A percentile compares a stretch with the other conserved stretches of the same genome.
phyloP scores from a whole-genome alignment of 1,139 yeast genomes.

The Geotrichum reessii region DNA sequence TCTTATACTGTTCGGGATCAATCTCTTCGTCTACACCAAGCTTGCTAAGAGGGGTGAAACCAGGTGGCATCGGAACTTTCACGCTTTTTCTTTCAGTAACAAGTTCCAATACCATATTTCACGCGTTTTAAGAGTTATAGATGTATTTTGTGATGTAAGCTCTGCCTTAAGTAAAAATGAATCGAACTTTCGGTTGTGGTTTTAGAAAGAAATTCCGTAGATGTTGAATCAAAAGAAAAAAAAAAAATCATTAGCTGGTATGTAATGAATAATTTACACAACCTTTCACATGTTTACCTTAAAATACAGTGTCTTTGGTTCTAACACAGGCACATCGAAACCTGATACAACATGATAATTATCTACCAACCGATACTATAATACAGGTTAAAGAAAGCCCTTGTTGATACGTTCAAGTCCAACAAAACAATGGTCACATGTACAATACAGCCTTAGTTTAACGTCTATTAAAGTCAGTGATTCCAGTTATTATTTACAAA shows the following conservation, averaged over 20 bases:
- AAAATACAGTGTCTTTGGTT: not conserved
- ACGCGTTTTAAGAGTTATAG: not conserved
- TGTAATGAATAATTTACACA: not conserved
- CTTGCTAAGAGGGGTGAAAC: not conserved
- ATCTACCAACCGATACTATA: no score
- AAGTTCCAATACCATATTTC: not conserved
- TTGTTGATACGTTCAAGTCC: not conserved
- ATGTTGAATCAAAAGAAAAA: not conserved
- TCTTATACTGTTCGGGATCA: not conserved
- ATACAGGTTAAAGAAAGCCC: no score
- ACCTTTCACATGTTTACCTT: no score
- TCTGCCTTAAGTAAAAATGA: not conserved
- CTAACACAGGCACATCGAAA: not conserved
- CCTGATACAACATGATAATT: no score
- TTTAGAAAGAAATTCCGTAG: not conserved
- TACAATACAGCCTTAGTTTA: not conserved
- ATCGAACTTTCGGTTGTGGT: no score
- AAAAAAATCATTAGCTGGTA: not conserved
- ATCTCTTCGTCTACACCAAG: not conserved
- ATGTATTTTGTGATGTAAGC: not conserved
- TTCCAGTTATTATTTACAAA: conserved; percentile 6
- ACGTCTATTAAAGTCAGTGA: not conserved
- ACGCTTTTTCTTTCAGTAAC: not conserved
- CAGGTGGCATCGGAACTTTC: not conserved
- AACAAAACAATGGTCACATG: not conserved